Conservation (phyloP, 83 land plant species). For the Picea engelmannii region DNA sequence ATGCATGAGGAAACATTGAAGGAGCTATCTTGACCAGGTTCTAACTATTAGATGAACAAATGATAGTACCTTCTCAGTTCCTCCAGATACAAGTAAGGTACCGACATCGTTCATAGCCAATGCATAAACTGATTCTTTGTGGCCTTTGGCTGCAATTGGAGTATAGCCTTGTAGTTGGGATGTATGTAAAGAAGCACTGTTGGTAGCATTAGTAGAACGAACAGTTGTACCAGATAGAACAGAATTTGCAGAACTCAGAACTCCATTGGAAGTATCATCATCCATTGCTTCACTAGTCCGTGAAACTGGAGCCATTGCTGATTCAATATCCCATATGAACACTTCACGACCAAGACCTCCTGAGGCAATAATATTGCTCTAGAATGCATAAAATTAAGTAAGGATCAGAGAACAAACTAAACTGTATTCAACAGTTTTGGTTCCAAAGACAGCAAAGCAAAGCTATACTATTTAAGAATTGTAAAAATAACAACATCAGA, state of each 20-base stretch:
- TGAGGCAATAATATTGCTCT: conserved; percentile 95
- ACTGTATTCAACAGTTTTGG: neutral
- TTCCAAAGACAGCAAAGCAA: conserved; percentile 18
- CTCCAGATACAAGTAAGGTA: conserved; percentile 93
- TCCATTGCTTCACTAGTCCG: conserved; percentile 61
- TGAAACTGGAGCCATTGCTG: conserved; percentile 71
- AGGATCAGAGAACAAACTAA: conserved; percentile 26
- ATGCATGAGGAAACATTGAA: neutral
- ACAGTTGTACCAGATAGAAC: conserved; percentile 37
- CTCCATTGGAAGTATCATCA: conserved; percentile 70
- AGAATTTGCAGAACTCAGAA: conserved; percentile 40
- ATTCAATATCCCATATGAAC: conserved; percentile 96
- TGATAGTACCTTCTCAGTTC: conserved; percentile 85
- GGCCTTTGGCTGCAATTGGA: conserved; percentile 90
- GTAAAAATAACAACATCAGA: neutral
- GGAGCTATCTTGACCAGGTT: neutral
- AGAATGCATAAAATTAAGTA: conserved; percentile 43
- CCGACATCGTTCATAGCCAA: conserved; percentile 96
- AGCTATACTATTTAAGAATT: neutral
- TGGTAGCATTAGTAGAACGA: conserved; percentile 45
- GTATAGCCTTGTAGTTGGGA: conserved; percentile 63
- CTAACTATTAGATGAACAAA: neutral
- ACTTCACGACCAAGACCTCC: conserved; percentile 99
- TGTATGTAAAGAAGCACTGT: conserved; percentile 43
- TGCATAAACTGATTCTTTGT: conserved; percentile 98